Evolutionary conservation across 257 asterid genomes (phyloP), one percentile per base, ranked within the genome.

Genomic region (Verbascum thapsus): DNA sequence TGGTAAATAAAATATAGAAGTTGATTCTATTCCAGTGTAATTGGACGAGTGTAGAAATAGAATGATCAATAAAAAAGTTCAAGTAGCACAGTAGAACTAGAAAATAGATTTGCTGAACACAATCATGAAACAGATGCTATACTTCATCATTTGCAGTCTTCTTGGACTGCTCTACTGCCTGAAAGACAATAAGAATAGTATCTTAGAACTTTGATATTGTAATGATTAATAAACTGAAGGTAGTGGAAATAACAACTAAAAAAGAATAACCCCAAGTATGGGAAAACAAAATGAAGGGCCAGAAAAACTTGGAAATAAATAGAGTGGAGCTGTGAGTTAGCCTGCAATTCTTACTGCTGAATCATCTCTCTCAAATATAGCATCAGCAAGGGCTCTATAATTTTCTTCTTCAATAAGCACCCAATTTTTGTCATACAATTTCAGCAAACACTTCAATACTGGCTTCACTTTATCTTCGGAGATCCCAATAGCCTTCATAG

Each of bases 321-420:
- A 50, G 57, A 59, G 15, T 34, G 42, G 10, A 60, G 58, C 58
- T 38, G 64, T 3, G 34, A 44, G 2, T 56, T 63, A 63, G 52
- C 65, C 66, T 22, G 12, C 38, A 58, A 16, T 26, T 74, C 83
- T 66, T 79, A 92, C 97, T 74, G 78, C 67, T n/a, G 55, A 60
- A 71, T 81, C 91, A 53, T 85, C 94, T 57, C 64, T 66, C 52
- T 89, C 97, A 71, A 85, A 81, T 55, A 92, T 87, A 58, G 95
- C 95, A 80, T 92, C 97, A 4, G 84, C 85, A 55, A 92, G 99
- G 72, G 73, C 90, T 58, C 94, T 76, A 73, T 85, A 92, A 40
- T 83, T 85, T 75, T 83, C 96, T 51, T 67, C 91, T 74, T 89
- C 99, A 61, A 92, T 92, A 43, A 70, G 94, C 44, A 40, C 83